Percentiles rank a stretch among this genome's conserved stretches.
These are phyloP conservation scores for Claviceps maximensis DNA, from an alignment of 2,329 filamentous ascomycete species.

Conservation along the genomic window DNA sequence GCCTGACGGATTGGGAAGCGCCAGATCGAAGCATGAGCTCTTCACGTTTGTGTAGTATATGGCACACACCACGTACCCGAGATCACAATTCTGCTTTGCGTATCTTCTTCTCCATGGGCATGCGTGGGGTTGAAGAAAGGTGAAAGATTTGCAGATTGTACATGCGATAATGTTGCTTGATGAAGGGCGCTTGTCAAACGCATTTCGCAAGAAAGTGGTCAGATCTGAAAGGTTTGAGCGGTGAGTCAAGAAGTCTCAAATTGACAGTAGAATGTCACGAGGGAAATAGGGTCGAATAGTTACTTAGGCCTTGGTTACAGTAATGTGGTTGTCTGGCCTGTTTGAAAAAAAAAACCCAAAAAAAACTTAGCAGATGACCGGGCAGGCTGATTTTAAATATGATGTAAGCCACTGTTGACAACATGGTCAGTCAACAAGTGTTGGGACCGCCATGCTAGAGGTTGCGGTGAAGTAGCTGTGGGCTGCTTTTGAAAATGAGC, in stretches of 20 bases:
- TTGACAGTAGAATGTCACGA: background rate
- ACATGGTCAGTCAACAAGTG: background rate
- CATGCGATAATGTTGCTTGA: background rate
- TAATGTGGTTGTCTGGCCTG: background rate
- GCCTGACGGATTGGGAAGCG: background rate
- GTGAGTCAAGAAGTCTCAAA: background rate
- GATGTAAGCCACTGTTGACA: background rate
- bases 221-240: background rate
- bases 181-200: background rate
- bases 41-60: background rate
- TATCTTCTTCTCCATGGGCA: background rate
- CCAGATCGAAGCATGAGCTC: background rate
- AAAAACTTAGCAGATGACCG: background rate
- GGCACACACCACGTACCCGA: too few species aligned
- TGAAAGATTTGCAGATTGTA: background rate
- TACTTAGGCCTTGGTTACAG: too few species aligned
- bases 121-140: background rate
- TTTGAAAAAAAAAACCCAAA: too few species aligned
- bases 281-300: background rate
- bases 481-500: background rate
- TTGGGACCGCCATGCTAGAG: background rate
- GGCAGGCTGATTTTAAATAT: background rate
- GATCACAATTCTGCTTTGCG: background rate
- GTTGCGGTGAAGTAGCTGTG: background rate
- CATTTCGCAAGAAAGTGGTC: background rate